A percentile compares a stretch with the other conserved stretches of the same genome.
phyloP scores from a whole-genome alignment of 306 rosid genomes.

The Prunus fruticosa region DNA sequence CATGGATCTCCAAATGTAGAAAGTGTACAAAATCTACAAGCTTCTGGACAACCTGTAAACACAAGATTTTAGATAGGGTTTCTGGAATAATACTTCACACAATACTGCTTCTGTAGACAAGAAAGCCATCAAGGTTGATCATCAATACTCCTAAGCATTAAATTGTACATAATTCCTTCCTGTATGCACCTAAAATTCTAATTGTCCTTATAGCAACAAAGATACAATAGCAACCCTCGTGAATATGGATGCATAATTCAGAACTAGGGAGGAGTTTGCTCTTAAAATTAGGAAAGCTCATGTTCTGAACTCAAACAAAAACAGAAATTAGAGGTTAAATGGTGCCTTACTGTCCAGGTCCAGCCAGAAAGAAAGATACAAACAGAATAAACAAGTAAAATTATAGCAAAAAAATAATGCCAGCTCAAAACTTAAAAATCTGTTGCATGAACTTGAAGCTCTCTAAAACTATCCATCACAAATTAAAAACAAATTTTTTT shows the following conservation, averaged over 20 bases:
- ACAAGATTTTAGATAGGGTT: conserved; percentile 26
- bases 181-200: too few species aligned
- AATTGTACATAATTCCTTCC: not conserved
- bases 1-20: conserved; percentile 70
- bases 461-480: not conserved
- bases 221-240: not conserved
- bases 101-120: not conserved
- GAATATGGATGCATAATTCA: not conserved
- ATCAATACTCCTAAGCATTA: not conserved
- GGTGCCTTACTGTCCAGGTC: not conserved
- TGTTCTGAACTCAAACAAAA: too few species aligned
- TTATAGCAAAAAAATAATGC: not conserved
- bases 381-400: too few species aligned
- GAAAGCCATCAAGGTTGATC: not conserved
- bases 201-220: not conserved
- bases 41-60: conserved; percentile 69
- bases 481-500: not conserved
- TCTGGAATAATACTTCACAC: not conserved
- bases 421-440: not conserved
- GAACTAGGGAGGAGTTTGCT: not conserved
- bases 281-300: not conserved
- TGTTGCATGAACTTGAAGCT: not conserved
- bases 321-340: not conserved
- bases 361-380: not conserved
- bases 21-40: conserved; percentile 69